Evolutionary conservation across 2,329 filamentous ascomycete species (phyloP).

Genomic region (Knoxdaviesia capensis): DNA sequence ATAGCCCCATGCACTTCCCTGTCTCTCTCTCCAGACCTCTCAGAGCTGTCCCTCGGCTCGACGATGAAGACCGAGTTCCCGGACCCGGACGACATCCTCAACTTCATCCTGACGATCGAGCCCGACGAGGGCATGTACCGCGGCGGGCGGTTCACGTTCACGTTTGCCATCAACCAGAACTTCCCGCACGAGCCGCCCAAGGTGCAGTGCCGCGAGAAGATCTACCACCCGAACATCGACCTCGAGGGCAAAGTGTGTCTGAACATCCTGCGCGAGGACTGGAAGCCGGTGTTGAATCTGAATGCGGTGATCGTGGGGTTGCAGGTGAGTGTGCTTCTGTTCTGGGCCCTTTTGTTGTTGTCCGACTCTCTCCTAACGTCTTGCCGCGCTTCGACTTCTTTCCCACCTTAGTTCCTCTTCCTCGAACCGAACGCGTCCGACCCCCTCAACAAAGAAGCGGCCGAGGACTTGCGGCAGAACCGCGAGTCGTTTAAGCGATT

Average conservation of each 20-base stretch:
- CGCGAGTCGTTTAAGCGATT: conserved; percentile 83
- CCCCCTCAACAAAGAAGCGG: conserved; percentile 95
- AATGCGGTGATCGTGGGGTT: conserved; percentile 92
- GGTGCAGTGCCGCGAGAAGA: conserved; percentile 92
- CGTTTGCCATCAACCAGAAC: conserved; percentile 79
- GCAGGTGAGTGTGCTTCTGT: conserved; percentile 55
- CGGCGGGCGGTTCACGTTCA: conserved; percentile 70
- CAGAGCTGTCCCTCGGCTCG: conserved; percentile 55
- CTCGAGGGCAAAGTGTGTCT: conserved; percentile 93
- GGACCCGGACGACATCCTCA: conserved; percentile 68
- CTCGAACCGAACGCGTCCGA: conserved; percentile 93
- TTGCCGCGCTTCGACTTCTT: no score
- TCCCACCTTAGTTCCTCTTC: conserved; percentile 58
- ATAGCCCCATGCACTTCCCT: neutral
- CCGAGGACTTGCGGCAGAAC: conserved; percentile 73
- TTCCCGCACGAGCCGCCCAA: conserved; percentile 97
- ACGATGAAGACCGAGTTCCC: conserved; percentile 72
- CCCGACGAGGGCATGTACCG: conserved; percentile 83
- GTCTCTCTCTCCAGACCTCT: conserved; percentile 41
- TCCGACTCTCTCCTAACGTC: neutral
- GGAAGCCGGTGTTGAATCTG: conserved; percentile 94
- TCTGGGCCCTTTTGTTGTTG: no score
- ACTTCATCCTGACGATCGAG: conserved; percentile 64
- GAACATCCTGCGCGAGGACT: conserved; percentile 93
- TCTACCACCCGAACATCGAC: conserved; percentile 98